Evolutionary conservation across 495 filamentous ascomycete genomes (phyloP), one percentile per base, ranked within the genome.

Genomic region (Aspergillus taichungensis): DNA sequence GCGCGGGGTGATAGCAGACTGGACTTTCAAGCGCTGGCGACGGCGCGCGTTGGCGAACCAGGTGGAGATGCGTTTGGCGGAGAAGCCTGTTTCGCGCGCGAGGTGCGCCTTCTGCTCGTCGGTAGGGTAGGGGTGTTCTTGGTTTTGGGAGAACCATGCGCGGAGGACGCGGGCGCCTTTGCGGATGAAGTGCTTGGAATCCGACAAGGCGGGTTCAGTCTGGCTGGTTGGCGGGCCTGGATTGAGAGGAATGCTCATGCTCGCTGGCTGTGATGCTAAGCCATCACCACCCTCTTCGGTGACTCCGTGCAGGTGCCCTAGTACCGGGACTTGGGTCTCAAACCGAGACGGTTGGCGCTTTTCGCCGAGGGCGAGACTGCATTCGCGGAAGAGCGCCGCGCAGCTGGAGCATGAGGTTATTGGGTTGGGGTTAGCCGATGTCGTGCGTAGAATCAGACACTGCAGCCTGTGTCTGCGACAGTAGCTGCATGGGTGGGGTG

Each of bases 331-430:
- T 6, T 63, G 43, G 2, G 69, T 74, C 46, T 75, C 71, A 43
- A 74, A 75, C 6, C 63, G 56, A 9, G 63, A 67, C 2, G 68
- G 55, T 7, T 59, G 60, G 33, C 71, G 61, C 42, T 74, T 74
- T 42, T 65, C 61, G 45, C 66, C 65, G 37, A 56, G 61, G 13
- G 71, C 66, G 55, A 88, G 77, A 64, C 83, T 87, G 65, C 86
- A 91, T 38, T 74, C 72, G 30, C 82, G 71, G 43, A 81, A 85
- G 5, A 92, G 63, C n/a, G 84, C 82, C 28, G 83, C 79, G 57
- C 87, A 92, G 48, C 82, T 81, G 0, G 83, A 87, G 54, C 87
- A 92, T 10, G 77, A 74, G 18, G 73, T 74, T 48, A 77, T 72
- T 29, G 79, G 77, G 50, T 75, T 75, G 2, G 71, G 72, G 35